These are phyloP conservation scores for Metschnikowia drakensbergensis DNA, from an alignment of 805 yeast genomes.

Conservation along the genomic window DNA sequence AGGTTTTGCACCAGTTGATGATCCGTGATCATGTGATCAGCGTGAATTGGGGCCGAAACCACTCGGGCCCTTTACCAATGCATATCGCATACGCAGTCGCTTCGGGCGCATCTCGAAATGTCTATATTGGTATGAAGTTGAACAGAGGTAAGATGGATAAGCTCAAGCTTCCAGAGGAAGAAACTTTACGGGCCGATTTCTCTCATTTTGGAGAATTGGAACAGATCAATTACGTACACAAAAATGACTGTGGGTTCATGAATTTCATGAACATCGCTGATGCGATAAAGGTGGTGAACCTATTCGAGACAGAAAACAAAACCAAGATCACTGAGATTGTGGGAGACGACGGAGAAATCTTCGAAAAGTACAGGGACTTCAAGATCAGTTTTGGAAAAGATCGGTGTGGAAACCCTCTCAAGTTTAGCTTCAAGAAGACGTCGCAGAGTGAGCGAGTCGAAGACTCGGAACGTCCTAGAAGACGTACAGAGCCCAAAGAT, in stretches of 20 bases:
- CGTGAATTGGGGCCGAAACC: conserved; percentile 69
- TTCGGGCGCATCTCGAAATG: conserved; percentile 72
- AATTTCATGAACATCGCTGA: conserved; percentile 61
- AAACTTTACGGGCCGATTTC: conserved; percentile 56
- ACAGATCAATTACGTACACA: conserved; percentile 68
- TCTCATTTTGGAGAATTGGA: conserved; percentile 65
- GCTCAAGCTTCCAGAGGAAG: conserved; percentile 36
- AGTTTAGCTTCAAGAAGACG: conserved; percentile 43
- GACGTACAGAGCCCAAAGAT: background rate
- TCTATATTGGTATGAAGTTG: conserved; percentile 59
- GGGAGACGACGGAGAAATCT: conserved; percentile 30
- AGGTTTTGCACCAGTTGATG: conserved; percentile 51
- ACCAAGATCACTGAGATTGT: conserved; percentile 37
- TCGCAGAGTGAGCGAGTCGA: conserved; percentile 17
- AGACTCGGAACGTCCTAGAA: background rate
- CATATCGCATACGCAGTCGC: conserved; percentile 60
- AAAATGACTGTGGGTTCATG: conserved; percentile 70
- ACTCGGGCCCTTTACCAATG: conserved; percentile 58
- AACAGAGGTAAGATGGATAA: conserved; percentile 16
- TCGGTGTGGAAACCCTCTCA: conserved; percentile 75
- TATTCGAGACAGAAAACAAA: conserved; percentile 39
- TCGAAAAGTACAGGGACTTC: conserved; percentile 47
- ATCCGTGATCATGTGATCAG: conserved; percentile 59
- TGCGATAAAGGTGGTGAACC: conserved; percentile 62
- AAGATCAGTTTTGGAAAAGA: conserved; percentile 72